phyloP scores from a whole-genome alignment of 1,284 basidiomycete genomes.

The Moniliella sp. region DNA sequence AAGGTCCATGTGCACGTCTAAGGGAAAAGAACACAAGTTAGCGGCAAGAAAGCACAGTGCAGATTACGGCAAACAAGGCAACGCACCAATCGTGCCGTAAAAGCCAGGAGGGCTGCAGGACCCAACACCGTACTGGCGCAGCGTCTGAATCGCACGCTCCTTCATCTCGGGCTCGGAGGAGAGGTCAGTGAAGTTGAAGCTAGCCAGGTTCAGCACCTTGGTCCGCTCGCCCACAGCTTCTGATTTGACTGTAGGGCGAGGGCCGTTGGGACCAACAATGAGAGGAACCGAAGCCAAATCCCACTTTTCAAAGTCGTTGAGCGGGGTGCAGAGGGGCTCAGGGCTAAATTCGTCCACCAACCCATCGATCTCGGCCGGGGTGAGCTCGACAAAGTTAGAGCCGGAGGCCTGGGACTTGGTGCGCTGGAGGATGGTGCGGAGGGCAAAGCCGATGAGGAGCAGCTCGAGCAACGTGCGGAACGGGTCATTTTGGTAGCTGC shows the following conservation, averaged over 20 bases:
- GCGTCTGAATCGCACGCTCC: slow-evolving; percentile 57
- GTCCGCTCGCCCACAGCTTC: slow-evolving; percentile 10
- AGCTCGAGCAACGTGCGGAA: slow-evolving; percentile 74
- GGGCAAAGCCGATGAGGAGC: slow-evolving; percentile 59
- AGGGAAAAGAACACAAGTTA: neutral
- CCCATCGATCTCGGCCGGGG: slow-evolving; percentile 83
- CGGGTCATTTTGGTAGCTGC: slow-evolving; percentile 53
- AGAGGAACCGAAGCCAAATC: slow-evolving; percentile 57
- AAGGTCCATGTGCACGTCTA: slow-evolving; percentile 64
- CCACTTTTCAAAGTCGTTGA: slow-evolving; percentile 44
- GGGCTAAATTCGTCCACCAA: slow-evolving; percentile 86
- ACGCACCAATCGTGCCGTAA: slow-evolving; percentile 74
- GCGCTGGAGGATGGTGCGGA: slow-evolving; percentile 66
- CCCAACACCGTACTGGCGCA: slow-evolving; percentile 81
- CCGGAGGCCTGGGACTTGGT: slow-evolving; percentile 63
- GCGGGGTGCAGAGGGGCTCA: slow-evolving; percentile 53
- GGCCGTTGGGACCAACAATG: slow-evolving; percentile 55
- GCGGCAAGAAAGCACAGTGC: neutral
- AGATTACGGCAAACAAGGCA: neutral
- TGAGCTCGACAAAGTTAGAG: slow-evolving; percentile 71
- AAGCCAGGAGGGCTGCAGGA: slow-evolving; percentile 92
- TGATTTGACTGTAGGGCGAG: slow-evolving; percentile 48
- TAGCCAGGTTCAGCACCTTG: slow-evolving; percentile 63
- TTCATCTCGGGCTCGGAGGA: slow-evolving; percentile 71
- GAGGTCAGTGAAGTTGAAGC: slow-evolving; percentile 77